Evolutionary conservation across 2,329 filamentous ascomycete genomes (phyloP).

Genomic region (Phoma sp.): DNA sequence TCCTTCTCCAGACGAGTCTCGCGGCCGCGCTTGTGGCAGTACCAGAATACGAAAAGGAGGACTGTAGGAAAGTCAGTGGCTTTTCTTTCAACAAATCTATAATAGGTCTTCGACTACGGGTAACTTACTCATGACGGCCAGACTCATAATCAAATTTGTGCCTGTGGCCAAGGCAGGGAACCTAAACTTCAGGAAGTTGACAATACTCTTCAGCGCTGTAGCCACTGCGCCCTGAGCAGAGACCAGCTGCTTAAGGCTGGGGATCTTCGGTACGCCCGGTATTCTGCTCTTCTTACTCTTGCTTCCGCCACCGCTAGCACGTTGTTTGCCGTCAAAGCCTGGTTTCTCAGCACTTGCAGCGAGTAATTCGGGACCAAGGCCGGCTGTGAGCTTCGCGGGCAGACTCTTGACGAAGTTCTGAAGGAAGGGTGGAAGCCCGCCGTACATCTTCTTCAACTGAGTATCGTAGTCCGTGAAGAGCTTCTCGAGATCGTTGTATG

Average conservation of each 20-base stretch:
- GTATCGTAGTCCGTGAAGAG: slow-evolving; percentile 69
- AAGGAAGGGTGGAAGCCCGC: slow-evolving; percentile 75
- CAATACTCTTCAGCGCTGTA: slow-evolving; percentile 85
- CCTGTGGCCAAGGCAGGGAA: slow-evolving; percentile 88
- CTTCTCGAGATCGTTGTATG: slow-evolving; percentile 85
- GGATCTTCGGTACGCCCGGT: slow-evolving; percentile 62
- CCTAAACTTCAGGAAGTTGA: slow-evolving; percentile 83
- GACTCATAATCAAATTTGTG: slow-evolving; percentile 88
- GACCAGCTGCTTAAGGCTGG: slow-evolving; percentile 78
- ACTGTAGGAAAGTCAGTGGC: slow-evolving; percentile 55
- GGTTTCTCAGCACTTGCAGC: slow-evolving; percentile 77
- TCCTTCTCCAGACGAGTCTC: slow-evolving; percentile 80
- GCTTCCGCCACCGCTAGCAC: slow-evolving; percentile 19
- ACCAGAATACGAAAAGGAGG: slow-evolving; percentile 94
- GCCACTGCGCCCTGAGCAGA: slow-evolving; percentile 88
- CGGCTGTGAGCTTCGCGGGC: slow-evolving; percentile 79
- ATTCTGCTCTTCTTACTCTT: slow-evolving; percentile 63
- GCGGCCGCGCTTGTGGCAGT: slow-evolving; percentile 93
- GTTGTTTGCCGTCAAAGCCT: slow-evolving; percentile 52
- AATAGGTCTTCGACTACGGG: too few species aligned
- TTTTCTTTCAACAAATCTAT: too few species aligned
- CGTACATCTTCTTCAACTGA: slow-evolving; percentile 70
- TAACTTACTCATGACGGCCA: slow-evolving; percentile 84
- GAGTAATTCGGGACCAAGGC: slow-evolving; percentile 80
- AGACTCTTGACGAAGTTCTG: slow-evolving; percentile 87